A percentile compares a stretch with the other conserved stretches of the same genome.
Conservation (phyloP, 768 basidiomycete species). For the Astraeus odoratus region DNA sequence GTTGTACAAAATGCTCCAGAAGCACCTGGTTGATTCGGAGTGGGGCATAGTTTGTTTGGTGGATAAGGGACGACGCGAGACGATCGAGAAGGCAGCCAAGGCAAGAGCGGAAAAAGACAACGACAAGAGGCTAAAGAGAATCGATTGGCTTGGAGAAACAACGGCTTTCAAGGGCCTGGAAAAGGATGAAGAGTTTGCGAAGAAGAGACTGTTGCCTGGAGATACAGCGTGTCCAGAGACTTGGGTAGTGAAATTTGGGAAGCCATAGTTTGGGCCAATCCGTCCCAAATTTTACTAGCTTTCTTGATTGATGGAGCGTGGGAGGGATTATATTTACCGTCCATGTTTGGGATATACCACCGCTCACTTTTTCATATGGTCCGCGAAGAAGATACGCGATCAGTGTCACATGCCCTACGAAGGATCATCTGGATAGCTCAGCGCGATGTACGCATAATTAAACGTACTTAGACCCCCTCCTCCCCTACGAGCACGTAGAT, state of each 20-base stretch:
- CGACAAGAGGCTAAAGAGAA: conserved; percentile 39
- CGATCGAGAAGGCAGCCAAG: conserved; percentile 45
- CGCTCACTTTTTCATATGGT: background rate
- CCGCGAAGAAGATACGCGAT: background rate
- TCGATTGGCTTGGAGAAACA: conserved; percentile 57
- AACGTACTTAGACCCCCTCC: background rate
- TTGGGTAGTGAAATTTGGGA: conserved; percentile 50
- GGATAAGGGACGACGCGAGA: conserved; percentile 37
- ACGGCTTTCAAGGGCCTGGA: conserved; percentile 59
- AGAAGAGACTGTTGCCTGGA: conserved; percentile 44
- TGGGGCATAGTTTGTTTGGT: conserved; percentile 47
- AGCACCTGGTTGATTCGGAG: conserved; percentile 55
- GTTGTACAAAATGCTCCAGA: conserved; percentile 42
- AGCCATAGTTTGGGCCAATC: conserved; percentile 9
- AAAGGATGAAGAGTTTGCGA: conserved; percentile 50
- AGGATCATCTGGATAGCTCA: background rate
- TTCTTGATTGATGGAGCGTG: background rate
- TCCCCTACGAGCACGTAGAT: background rate
- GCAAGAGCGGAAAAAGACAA: conserved; percentile 35
- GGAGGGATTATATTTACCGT: background rate
- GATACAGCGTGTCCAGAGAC: conserved; percentile 39
- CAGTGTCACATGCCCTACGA: background rate
- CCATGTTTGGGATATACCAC: too few species aligned
- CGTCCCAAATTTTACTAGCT: background rate
- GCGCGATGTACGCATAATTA: background rate